phyloP scores from a whole-genome alignment of 2,329 filamentous ascomycete species.

The Penicillium hordei region DNA sequence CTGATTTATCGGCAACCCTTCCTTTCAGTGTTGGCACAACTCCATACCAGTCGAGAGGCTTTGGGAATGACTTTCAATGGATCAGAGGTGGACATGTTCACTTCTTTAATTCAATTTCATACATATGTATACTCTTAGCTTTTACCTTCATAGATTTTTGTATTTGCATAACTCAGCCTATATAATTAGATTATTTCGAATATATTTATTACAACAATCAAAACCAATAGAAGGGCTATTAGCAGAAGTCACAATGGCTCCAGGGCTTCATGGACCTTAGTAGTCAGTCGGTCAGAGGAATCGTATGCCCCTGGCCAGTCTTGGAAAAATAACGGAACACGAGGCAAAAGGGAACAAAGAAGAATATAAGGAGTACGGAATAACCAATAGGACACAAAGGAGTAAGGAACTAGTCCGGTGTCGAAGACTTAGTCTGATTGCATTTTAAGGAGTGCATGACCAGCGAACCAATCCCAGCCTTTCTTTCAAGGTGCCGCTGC shows the following conservation, averaged over 20 bases:
- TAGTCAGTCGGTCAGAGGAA: background rate
- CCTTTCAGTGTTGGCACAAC: background rate
- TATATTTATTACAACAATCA: background rate
- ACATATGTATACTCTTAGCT: background rate
- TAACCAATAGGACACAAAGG: background rate
- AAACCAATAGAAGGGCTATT: background rate
- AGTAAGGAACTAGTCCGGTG: background rate
- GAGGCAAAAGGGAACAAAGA: background rate
- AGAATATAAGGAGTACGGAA: background rate
- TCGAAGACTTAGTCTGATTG: background rate
- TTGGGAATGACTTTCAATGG: background rate
- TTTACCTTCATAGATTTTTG: background rate
- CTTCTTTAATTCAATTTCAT: background rate
- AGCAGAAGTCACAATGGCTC: background rate
- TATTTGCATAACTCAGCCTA: background rate
- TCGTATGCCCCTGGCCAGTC: background rate
- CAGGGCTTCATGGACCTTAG: background rate
- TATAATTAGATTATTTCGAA: background rate
- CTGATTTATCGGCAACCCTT: background rate
- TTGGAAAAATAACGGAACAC: background rate
- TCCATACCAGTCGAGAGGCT: background rate
- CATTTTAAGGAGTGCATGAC: background rate
- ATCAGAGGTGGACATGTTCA: background rate
- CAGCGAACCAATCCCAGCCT: background rate
- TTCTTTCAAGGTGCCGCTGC: background rate